Evolutionary conservation across 257 asterid genomes (phyloP).

Genomic region (Eucommia ulmoides): DNA sequence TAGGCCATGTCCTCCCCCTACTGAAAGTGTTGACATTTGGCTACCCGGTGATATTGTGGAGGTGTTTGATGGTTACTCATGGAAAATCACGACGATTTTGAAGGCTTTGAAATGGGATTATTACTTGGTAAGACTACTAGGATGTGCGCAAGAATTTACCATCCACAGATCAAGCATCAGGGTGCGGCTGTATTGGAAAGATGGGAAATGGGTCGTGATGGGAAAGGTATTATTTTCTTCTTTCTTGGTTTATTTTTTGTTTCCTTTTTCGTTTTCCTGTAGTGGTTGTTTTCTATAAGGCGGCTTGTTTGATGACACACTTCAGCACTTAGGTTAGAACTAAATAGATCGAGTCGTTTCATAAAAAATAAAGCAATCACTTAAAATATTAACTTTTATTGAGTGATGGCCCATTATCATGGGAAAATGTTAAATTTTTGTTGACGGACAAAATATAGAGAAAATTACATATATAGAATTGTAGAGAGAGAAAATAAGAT

Average conservation of each 20-base stretch:
- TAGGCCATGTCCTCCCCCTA: slow-evolving; percentile 52
- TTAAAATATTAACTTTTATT: no score
- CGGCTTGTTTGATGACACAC: no score
- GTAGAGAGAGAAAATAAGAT: no score
- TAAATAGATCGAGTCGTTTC: no score
- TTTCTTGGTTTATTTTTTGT: neutral
- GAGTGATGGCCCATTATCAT: no score
- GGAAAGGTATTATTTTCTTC: slow-evolving; percentile 35
- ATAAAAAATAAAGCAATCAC: no score
- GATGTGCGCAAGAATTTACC: slow-evolving; percentile 32
- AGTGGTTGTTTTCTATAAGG: no score
- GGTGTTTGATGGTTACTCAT: slow-evolving; percentile 44
- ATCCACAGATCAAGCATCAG: slow-evolving; percentile 41
- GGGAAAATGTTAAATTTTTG: no score
- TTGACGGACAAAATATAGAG: no score
- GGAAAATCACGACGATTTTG: slow-evolving; percentile 57
- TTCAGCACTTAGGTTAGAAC: no score
- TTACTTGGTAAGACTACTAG: slow-evolving; percentile 49
- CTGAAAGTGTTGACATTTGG: slow-evolving; percentile 22
- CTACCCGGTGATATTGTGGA: slow-evolving; percentile 54
- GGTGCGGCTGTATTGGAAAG: slow-evolving; percentile 44
- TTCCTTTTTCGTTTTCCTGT: neutral
- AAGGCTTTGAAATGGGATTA: slow-evolving; percentile 23
- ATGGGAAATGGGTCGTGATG: slow-evolving; percentile 45
- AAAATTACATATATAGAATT: no score